Evolutionary conservation across 768 basidiomycete species (phyloP).

Genomic region (Trametes sanguinea): DNA sequence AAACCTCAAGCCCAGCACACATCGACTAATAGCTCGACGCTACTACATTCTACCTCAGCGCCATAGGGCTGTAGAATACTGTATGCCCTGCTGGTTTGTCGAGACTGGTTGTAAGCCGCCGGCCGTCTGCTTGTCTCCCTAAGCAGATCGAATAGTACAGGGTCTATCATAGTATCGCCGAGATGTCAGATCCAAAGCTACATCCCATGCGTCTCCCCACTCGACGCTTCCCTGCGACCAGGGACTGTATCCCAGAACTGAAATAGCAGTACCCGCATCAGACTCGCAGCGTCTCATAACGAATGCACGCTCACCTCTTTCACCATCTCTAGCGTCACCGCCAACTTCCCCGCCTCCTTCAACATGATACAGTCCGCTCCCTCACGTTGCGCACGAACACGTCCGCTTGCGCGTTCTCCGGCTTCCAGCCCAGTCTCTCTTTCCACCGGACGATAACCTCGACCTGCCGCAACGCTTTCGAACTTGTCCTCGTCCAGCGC

Average conservation of each 20-base stretch:
- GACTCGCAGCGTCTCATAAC: background rate
- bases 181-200: no score
- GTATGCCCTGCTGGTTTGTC: no score
- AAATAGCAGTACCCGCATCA: background rate
- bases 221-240: no score
- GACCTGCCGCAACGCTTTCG: background rate
- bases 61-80: no score
- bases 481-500: conserved; percentile 10
- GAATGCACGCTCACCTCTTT: background rate
- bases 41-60: no score
- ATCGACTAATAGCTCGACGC: no score
- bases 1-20: no score
- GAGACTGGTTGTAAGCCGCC: no score
- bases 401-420: background rate
- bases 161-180: no score
- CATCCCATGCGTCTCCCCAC: no score
- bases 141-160: no score
- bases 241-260: background rate
- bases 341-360: background rate
- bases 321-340: background rate
- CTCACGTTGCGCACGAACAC: background rate
- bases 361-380: conserved; percentile 6
- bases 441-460: conserved; percentile 1
- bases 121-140: no score
- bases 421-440: background rate